phyloP scores from a whole-genome alignment of 257 asterid genomes.

The Plectranthus barbatus region DNA sequence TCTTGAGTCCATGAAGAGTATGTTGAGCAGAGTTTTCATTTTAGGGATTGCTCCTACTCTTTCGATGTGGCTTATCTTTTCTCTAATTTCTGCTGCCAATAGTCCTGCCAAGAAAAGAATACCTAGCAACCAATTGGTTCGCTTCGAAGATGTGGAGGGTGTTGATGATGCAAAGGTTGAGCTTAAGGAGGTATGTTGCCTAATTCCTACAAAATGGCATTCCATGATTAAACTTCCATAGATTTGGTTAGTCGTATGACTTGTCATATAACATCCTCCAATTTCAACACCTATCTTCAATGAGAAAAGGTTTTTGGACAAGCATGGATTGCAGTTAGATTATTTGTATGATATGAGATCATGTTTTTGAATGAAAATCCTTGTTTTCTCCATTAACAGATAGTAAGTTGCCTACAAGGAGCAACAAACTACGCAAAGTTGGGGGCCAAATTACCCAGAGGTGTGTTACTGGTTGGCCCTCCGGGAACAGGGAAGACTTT shows the following conservation, averaged over 20 bases:
- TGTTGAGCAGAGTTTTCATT: slow-evolving; percentile 59
- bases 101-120: slow-evolving; percentile 69
- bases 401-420: slow-evolving; percentile 90
- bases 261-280: neutral
- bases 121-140: slow-evolving; percentile 53
- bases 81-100: slow-evolving; percentile 82
- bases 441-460: slow-evolving; percentile 92
- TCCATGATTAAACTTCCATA: no score
- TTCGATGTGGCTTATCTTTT: slow-evolving; percentile 79
- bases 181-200: slow-evolving; percentile 88
- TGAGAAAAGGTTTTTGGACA: neutral
- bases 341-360: neutral
- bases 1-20: slow-evolving; percentile 55
- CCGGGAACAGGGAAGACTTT: slow-evolving; percentile 97
- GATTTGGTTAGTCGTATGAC: no score
- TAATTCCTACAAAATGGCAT: no score
- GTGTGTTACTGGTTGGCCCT: slow-evolving; percentile 95
- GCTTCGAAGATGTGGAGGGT: slow-evolving; percentile 89
- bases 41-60: slow-evolving; percentile 93
- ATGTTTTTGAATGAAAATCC: neutral
- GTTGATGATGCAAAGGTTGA: slow-evolving; percentile 90
- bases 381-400: slow-evolving; percentile 28
- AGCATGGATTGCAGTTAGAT: neutral
- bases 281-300: neutral
- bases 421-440: slow-evolving; percentile 78